phyloP scores from a whole-genome alignment of 2,329 filamentous ascomycete genomes.

The Beauveria rudraprayagi region DNA sequence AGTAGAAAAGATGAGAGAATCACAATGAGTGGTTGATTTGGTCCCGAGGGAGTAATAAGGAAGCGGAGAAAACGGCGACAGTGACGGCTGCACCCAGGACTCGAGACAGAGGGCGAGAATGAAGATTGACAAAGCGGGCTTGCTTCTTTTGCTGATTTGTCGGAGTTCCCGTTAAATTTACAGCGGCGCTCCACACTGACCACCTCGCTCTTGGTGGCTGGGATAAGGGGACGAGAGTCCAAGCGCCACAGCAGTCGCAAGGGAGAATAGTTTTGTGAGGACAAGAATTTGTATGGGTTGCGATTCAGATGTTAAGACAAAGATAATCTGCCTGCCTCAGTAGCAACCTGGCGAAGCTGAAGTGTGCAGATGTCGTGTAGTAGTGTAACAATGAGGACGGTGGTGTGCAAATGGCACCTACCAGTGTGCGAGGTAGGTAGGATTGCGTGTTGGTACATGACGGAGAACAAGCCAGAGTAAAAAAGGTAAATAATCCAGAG shows the following conservation, averaged over 20 bases:
- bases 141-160: neutral
- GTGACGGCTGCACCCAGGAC: neutral
- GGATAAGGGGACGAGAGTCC: constrained; percentile 2
- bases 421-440: no score
- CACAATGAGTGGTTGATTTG: neutral
- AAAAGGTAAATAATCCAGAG: no score
- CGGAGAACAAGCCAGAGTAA: no score
- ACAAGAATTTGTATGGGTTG: neutral
- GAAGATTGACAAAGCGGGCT: neutral
- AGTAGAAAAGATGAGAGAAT: neutral
- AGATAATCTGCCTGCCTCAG: neutral
- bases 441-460: no score
- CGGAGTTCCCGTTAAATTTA: neutral
- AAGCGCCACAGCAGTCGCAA: neutral
- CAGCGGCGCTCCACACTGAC: constrained; percentile 10
- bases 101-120: neutral
- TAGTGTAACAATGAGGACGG: neutral
- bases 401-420: neutral
- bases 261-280: neutral
- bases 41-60: neutral
- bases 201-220: neutral
- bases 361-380: neutral
- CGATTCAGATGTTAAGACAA: neutral
- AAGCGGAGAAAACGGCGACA: neutral
- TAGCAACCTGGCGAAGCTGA: neutral